These are phyloP conservation scores for Penicillium roqueforti DNA, from an alignment of 495 filamentous ascomycete species.

Conservation along the genomic window DNA sequence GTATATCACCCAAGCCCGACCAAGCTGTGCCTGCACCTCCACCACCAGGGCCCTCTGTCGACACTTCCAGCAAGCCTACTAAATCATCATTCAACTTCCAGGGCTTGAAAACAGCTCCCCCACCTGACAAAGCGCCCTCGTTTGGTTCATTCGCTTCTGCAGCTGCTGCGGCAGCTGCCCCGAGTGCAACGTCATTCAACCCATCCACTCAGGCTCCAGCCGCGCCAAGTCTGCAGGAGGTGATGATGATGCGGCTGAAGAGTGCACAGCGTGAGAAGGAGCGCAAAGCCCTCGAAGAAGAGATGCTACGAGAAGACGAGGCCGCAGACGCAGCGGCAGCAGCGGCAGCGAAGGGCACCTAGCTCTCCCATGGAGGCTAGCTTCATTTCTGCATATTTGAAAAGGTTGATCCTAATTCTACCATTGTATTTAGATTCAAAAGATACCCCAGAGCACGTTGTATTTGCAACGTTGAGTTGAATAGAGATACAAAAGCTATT, in stretches of 20 bases:
- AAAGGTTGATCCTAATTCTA: not conserved
- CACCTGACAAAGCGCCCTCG: conserved; percentile 42
- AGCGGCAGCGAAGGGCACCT: conserved; percentile 15
- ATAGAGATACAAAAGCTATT: conserved; percentile 14
- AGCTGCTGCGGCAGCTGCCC: conserved; percentile 21
- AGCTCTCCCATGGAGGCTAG: not conserved
- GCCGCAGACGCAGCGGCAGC: conserved; percentile 45
- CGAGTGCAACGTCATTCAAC: conserved; percentile 29
- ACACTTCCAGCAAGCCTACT: conserved; percentile 16
- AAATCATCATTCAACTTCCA: conserved; percentile 38
- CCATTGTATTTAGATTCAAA: not conserved
- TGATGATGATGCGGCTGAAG: conserved; percentile 58
- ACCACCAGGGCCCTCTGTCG: conserved; percentile 18
- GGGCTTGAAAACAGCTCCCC: conserved; percentile 28
- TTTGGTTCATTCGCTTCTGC: conserved; percentile 48
- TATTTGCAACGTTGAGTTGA: conserved; percentile 3
- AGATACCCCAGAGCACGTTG: conserved; percentile 14
- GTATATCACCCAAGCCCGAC: conserved; percentile 17
- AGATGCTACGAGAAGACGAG: conserved; percentile 50
- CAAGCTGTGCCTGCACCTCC: conserved; percentile 8
- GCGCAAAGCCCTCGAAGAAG: conserved; percentile 50
- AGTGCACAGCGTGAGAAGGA: conserved; percentile 56
- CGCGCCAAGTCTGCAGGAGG: conserved; percentile 53
- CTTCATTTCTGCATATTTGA: not conserved
- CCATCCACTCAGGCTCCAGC: conserved; percentile 26